Percentiles rank a stretch among this genome's conserved stretches.
phyloP scores from a whole-genome alignment of 192 early-diverging fungal species.

The Chytriomyces confervae region DNA sequence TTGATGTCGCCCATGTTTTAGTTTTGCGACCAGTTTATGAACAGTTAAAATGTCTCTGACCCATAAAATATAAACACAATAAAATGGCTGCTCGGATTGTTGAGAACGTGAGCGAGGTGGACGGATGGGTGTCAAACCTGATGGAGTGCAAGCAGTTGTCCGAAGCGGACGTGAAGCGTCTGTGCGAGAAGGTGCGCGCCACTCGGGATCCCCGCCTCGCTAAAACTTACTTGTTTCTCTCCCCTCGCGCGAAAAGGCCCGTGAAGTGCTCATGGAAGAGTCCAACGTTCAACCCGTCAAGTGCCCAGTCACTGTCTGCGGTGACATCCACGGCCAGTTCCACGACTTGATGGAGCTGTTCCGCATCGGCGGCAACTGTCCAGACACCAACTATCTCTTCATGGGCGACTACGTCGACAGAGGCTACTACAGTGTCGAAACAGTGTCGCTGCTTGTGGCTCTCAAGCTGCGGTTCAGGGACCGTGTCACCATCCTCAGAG shows the following conservation, averaged over 20 bases:
- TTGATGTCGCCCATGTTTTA: conserved; percentile 11
- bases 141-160: conserved; percentile 94
- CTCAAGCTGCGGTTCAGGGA: conserved; percentile 96
- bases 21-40: not conserved
- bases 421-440: conserved; percentile 96
- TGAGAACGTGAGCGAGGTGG: conserved; percentile 82
- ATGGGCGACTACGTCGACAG: conserved; percentile 99
- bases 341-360: conserved; percentile 95
- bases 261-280: conserved; percentile 94
- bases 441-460: conserved; percentile 89
- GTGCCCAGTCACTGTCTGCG: conserved; percentile 96
- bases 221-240: not conserved
- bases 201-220: not conserved
- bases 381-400: conserved; percentile 97
- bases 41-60: not conserved
- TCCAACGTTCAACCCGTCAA: conserved; percentile 96
- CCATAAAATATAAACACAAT: not conserved
- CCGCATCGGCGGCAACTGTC: conserved; percentile 89
- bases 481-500: conserved; percentile 89
- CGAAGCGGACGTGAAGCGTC: conserved; percentile 91
- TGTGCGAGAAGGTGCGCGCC: conserved; percentile 88
- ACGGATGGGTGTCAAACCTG: conserved; percentile 89
- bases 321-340: conserved; percentile 99
- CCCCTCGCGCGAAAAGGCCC: conserved; percentile 65
- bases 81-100: conserved; percentile 19